These are phyloP conservation scores for Lycium barbarum DNA, from an alignment of 257 asterid genomes.

Conservation along the genomic window DNA sequence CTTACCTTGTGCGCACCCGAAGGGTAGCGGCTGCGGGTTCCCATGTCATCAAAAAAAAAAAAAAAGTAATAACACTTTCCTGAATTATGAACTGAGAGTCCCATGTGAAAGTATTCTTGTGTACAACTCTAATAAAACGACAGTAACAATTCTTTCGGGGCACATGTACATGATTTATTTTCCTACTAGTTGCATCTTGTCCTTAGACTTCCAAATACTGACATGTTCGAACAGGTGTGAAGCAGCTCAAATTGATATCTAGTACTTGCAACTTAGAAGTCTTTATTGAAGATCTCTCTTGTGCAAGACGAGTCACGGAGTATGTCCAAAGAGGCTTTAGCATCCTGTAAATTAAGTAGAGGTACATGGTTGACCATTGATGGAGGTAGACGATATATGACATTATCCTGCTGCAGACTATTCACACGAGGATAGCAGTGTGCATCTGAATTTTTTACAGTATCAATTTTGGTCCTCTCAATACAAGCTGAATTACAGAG, in stretches of 20 bases:
- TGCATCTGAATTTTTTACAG: background rate
- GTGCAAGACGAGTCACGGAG: background rate
- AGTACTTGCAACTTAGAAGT: background rate
- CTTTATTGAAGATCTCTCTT: slow-evolving; percentile 1
- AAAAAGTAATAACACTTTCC: background rate
- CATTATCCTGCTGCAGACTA: background rate
- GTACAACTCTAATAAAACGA: background rate
- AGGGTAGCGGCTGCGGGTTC: too few relatives aligned
- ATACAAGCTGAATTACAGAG: background rate
- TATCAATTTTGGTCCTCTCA: background rate
- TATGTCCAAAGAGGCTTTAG: slow-evolving; percentile 1
- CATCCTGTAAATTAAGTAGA: background rate
- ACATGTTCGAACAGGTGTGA: slow-evolving; percentile 14
- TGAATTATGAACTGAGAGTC: background rate
- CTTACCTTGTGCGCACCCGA: too few relatives aligned
- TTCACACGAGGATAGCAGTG: background rate
- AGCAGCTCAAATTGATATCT: background rate
- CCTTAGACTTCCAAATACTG: background rate
- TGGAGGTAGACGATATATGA: background rate
- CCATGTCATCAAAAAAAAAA: too few relatives aligned
- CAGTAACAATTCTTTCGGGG: too few relatives aligned
- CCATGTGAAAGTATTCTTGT: background rate
- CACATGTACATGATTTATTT: slow-evolving; percentile 10
- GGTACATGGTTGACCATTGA: background rate
- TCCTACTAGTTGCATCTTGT: background rate